Evolutionary conservation across 1,284 basidiomycete species (phyloP), one percentile per base, ranked within the genome.

Genomic region (Stygiomarasmius scandens): DNA sequence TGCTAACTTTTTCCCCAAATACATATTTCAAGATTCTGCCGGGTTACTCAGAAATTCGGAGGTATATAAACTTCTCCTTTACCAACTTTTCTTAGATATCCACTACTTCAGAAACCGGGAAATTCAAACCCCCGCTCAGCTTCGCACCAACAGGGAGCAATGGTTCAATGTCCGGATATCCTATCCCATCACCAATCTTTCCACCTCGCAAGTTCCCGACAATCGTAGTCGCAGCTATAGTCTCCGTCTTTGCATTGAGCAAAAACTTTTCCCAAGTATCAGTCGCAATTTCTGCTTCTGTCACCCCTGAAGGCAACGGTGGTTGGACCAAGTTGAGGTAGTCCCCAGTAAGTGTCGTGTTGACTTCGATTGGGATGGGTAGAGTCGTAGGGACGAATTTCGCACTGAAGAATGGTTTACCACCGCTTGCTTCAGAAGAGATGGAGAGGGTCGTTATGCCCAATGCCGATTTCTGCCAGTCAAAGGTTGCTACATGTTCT

Each of bases 281-380:
- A 9, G 54, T 55, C 20, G 43, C 45, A 19, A 55, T 38, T 32
- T 48, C 44, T 11, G 38, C 46, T 14, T 23, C 3, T 5, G 19
- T 4, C 11, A 16, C 16, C 11, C 38, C 50, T 23, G 27, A 29
- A 2, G 54, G 54, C 24, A 55, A n/a, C 2, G 54, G 54, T 11
- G 54, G 54, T 41, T 55, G 54, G 16, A 55, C 8, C 44, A 55
- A 38, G 34, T 29, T 55, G n/a, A 55, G 24, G 46, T 49, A 55
- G 23, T 23, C 23, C 8, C 46, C 54, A 6, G 46, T 49, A 6
- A 55, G 34, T 16, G 54, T 49, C 20, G 46, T 29, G 25, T 49
- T 55, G 27, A 55, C 54, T 49, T 55, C 54, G 16, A 49, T 38
- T 4, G 54, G 54, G 23, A 55, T 55, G 24, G 45, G 46, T 2